Evolutionary conservation across 805 yeast genomes (phyloP), one percentile per base, ranked within the genome.

Genomic region (Ogataea ganodermae): DNA sequence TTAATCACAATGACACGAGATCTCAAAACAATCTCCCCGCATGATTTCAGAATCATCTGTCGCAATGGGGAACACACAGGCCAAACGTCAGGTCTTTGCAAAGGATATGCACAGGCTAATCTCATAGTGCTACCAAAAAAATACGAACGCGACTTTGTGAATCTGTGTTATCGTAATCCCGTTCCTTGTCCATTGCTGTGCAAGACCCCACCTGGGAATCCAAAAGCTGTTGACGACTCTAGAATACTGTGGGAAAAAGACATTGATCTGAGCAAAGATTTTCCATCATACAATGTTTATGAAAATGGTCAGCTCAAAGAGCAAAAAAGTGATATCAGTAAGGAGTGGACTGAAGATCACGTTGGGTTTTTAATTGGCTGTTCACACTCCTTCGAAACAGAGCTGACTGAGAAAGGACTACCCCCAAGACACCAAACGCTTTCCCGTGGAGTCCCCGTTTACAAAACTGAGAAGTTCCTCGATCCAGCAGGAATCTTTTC

Each of bases 341-440:
- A 59, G 0, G 66, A 66, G 43, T 72, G 75, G 75, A 50, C 58
- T 1, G 51, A 52, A 2, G 60, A 58, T 20, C 65, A 71, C 47
- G 68, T 71, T n/a, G 76, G 73, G 6, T 72, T 72, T 43, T 48
- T 72, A 13, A 66, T 72, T 23, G 76, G 76, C 13, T 72, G 76
- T 48, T 71, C 75, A 1, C 70, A 57, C 45, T 69, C 74, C 2
- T 72, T 72, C 50, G 76, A 72, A 48, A 49, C 55, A 18, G 73
- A 68, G 2, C 56, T 72, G 21, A 45, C 48, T 14, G 46, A 49
- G 21, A 62, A 60, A 10, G 71, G 72, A 1, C 53, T 70, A 4
- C 44, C 61, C 2, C 67, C 72, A 1, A 59, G 60, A 38, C 62
- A 70, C 38, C 39, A 50, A 10, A 20, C 40, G 6, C 36, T 35